A percentile compares a stretch with the other conserved stretches of the same genome.
These are phyloP conservation scores for Tephrocybe rancida DNA, from an alignment of 768 basidiomycete species.

Conservation along the genomic window DNA sequence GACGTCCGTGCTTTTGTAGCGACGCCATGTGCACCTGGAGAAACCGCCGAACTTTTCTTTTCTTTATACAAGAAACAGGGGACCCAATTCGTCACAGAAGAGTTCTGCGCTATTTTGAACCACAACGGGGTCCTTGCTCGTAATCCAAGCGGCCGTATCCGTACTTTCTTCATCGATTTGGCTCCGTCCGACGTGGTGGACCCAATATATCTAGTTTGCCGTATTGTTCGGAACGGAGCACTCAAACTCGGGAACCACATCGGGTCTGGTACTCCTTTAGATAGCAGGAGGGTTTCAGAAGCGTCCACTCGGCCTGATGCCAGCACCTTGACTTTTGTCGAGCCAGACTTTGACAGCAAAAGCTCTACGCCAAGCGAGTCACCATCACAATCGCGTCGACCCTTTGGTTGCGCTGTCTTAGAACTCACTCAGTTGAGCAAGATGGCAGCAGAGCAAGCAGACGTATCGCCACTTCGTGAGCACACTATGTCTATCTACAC, in stretches of 20 bases:
- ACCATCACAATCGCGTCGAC: constrained; percentile 69
- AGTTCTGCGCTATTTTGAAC: constrained; percentile 87
- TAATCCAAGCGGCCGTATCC: constrained; percentile 73
- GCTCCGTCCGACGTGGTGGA: constrained; percentile 84
- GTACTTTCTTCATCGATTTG: constrained; percentile 91
- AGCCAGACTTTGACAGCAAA: constrained; percentile 19
- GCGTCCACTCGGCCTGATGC: constrained; percentile 41
- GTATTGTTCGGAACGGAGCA: constrained; percentile 85
- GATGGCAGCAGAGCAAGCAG: constrained; percentile 64
- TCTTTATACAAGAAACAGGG: constrained; percentile 88
- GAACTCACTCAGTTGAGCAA: constrained; percentile 78
- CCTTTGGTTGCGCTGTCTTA: constrained; percentile 95
- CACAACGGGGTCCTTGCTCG: constrained; percentile 89
- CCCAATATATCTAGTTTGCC: constrained; percentile 87
- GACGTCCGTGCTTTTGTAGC: constrained; percentile 94
- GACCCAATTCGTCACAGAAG: constrained; percentile 89
- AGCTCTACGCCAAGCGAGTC: constrained; percentile 28
- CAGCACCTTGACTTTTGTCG: constrained; percentile 21
- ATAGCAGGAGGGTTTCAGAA: constrained; percentile 60
- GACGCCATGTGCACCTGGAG: constrained; percentile 85
- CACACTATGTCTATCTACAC: constrained; percentile 87
- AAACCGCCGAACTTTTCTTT: constrained; percentile 92
- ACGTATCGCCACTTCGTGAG: constrained; percentile 69
- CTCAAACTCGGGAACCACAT: constrained; percentile 70
- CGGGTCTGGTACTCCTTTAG: constrained; percentile 47